Conservation (phyloP, 2,329 filamentous ascomycete species). For the Penicillium sp. region DNA sequence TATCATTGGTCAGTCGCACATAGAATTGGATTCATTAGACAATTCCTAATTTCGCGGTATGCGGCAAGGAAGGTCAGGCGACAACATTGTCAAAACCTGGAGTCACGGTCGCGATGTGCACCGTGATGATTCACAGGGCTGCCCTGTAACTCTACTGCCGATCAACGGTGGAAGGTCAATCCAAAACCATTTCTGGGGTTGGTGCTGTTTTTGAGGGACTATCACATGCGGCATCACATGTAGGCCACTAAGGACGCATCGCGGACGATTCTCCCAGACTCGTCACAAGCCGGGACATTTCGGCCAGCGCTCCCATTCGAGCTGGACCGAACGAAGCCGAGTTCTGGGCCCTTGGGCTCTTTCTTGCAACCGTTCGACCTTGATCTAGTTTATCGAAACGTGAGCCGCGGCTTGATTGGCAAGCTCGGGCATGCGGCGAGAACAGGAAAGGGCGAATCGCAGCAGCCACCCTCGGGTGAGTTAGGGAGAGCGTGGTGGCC, state of each 20-base stretch:
- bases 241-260: slow-evolving; percentile 5
- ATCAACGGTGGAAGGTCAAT: background rate
- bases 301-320: background rate
- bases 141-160: background rate
- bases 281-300: slow-evolving; percentile 21
- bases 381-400: background rate
- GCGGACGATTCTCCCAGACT: background rate
- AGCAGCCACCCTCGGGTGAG: slow-evolving; percentile 15
- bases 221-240: slow-evolving; percentile 20
- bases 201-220: background rate
- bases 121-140: too few relatives aligned
- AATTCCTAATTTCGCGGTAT: too few relatives aligned
- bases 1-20: too few relatives aligned
- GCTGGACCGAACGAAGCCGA: slow-evolving; percentile 3
- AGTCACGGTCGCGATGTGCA: too few relatives aligned
- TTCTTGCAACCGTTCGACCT: background rate
- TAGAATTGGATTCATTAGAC: too few relatives aligned
- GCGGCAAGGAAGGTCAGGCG: too few relatives aligned
- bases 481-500: slow-evolving; percentile 8
- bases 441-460: background rate
- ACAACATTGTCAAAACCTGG: too few relatives aligned
- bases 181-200: background rate
- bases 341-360: background rate
- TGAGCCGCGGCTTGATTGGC: slow-evolving; percentile 26
- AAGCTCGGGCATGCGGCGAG: slow-evolving; percentile 11